Evolutionary conservation across 192 early-diverging fungal species (phyloP).

Genomic region (Gaertneriomyces semiglobifer): DNA sequence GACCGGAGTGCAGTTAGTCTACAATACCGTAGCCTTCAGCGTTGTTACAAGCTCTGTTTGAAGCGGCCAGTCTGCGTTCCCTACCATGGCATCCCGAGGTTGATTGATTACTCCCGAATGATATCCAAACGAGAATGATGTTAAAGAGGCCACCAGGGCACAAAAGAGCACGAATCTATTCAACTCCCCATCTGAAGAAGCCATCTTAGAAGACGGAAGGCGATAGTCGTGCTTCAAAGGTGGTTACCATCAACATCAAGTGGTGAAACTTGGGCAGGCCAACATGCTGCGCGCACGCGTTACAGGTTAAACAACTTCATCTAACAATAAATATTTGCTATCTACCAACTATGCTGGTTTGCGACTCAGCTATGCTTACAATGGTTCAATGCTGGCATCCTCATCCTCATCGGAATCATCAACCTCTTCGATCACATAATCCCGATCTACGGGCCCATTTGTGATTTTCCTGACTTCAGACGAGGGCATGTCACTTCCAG

Average conservation of each 20-base stretch:
- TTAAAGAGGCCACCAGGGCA: constrained; percentile 29
- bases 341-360: too few species aligned
- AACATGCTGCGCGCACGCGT: too few species aligned
- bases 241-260: too few species aligned
- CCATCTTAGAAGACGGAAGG: too few species aligned
- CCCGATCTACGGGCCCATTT: constrained; percentile 15
- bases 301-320: too few species aligned
- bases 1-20: constrained; percentile 27
- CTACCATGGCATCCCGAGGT: constrained; percentile 44
- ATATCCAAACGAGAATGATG: constrained; percentile 47
- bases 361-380: background rate
- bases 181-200: too few species aligned
- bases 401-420: constrained; percentile 30
- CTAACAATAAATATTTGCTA: too few species aligned
- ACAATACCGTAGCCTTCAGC: background rate
- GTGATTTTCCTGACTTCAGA: constrained; percentile 4
- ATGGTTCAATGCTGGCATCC: constrained; percentile 31
- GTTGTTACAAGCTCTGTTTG: background rate
- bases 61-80: background rate
- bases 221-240: too few species aligned
- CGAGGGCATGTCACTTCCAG: background rate
- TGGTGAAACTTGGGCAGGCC: too few species aligned
- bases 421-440: constrained; percentile 31
- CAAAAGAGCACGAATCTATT: constrained; percentile 20
- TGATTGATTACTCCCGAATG: constrained; percentile 50